Evolutionary conservation across 2,329 filamentous ascomycete genomes (phyloP), one percentile per base, ranked within the genome.

Genomic region (Hansfordia pulvinata): DNA sequence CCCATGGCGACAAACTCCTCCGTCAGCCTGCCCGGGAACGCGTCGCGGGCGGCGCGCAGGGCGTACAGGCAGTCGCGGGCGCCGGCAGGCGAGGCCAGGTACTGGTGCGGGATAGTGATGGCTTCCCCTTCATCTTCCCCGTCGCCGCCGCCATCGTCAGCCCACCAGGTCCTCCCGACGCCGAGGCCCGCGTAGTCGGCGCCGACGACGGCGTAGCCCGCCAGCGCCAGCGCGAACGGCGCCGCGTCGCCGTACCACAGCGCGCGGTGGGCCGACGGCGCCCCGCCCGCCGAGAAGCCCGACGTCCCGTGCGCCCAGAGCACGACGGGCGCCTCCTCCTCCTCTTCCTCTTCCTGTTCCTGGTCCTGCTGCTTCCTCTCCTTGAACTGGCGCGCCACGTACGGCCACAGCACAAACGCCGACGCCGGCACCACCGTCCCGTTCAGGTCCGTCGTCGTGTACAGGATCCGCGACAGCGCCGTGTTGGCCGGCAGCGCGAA

Each of bases 401-500:
- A 67, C 0, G 62, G 63, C 59, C 60, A 67, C 2, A 68, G 51
- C 9, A 68, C 43, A 37, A 52, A 64, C 2, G 53, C 63, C 2
- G 61, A 64, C 7, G 59, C 54, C 1, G 63, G 63, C 2, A 67
- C 39, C 0, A 49, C 31, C 1, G 52, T 54, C 3, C 58, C 56
- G 30, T 64, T 61, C 13, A 56, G 33, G n/a, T 50, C 53, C 12
- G 45, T 49, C 0, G 60, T 58, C 12, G 54, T 54, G 42, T 62
- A 69, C 3, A 64, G 34, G 33, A 69, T 52, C 10, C 62, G 54
- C 2, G 60, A 66, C 22, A 69, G 38, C 3, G 58, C 46, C 2
- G 53, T 40, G n/a, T 40, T 42, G 0, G 57, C 46, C 0, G 62
- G 50, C 3, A 62, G 30, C 2, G 53, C 52, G 38, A 56, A 64